phyloP scores from a whole-genome alignment of 2,329 filamentous ascomycete species.

The Sporothrix sp. region DNA sequence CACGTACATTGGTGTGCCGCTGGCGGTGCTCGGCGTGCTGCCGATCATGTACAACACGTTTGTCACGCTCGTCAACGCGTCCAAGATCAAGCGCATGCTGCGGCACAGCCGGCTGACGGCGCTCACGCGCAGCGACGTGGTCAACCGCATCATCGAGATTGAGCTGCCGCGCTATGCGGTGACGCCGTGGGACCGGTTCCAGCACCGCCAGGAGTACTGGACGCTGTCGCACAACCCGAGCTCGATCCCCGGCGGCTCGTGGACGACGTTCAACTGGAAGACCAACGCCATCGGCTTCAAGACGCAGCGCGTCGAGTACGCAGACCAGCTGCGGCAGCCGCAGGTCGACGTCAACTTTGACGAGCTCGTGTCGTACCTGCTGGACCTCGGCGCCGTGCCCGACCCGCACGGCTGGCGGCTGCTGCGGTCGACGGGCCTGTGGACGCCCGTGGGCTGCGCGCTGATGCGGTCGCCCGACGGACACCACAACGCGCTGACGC shows the following conservation, averaged over 20 bases:
- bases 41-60: constrained; percentile 58
- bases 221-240: constrained; percentile 40
- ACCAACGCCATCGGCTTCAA: constrained; percentile 52
- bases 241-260: constrained; percentile 48
- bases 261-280: constrained; percentile 58
- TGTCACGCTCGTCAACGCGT: constrained; percentile 48
- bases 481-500: constrained; percentile 38
- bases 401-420: constrained; percentile 50
- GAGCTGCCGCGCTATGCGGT: constrained; percentile 56
- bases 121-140: constrained; percentile 52
- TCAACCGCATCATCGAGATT: constrained; percentile 57
- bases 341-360: constrained; percentile 47
- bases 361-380: constrained; percentile 49
- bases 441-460: constrained; percentile 50
- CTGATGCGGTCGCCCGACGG: constrained; percentile 45
- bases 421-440: constrained; percentile 46
- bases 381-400: constrained; percentile 54
- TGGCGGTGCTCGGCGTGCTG: constrained; percentile 36
- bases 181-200: constrained; percentile 47
- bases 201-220: constrained; percentile 49
- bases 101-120: constrained; percentile 46
- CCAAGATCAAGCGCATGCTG: constrained; percentile 50
- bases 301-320: constrained; percentile 54
- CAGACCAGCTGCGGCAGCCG: constrained; percentile 43
- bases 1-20: constrained; percentile 28